Evolutionary conservation across 2,329 filamentous ascomycete genomes (phyloP), one percentile per base, ranked within the genome.

Genomic region (Cercospora sesami): DNA sequence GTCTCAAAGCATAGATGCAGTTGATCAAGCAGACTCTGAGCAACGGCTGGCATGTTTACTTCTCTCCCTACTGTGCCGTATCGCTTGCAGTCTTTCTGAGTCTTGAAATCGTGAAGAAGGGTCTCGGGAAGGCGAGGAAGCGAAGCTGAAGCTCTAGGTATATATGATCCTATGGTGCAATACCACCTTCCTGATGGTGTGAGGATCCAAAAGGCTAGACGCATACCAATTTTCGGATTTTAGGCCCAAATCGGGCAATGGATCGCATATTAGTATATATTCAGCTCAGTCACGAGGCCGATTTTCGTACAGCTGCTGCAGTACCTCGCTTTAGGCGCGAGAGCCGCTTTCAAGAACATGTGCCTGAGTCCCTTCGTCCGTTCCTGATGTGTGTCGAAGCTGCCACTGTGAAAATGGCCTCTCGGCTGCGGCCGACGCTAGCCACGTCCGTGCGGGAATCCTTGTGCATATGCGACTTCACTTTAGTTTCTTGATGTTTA

Each of bases 401-500:
- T 53, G 21, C 10, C 12, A 1, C 23, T 5, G 7, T 53, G 14
- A 23, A 28, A 4, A 7, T 28, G 23, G 12, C 23, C 12, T 26
- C 23, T 23, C 55, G 55, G 55, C 26, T 21, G 26, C 16, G 12
- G n/a, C 55, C 55, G 55, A 28, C 30, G n/a, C 55, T 59, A 59
- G 30, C 55, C 31, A 30, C 31, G 10, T 59, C 31, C 5, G 55
- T 30, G 16, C n/a, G 30, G 16, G n/a, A 21, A 59, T 36, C 28
- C 55, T 59, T 59, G 55, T 59, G 55, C 55, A 59, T 59, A 58
- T 58, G 55, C 16, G 55, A 59, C 55, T 59, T 59, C 55, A 59
- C 55, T 59, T 36, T 36, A 2, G 31, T 31, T n/a, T 9, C 2
- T 36, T 59, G 28, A 23, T 33, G 16, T 36, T 21, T 6, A 21